Base-by-base conservation (phyloP, 1,139 yeast genomes). In the Candida labiduridarum region DNA sequence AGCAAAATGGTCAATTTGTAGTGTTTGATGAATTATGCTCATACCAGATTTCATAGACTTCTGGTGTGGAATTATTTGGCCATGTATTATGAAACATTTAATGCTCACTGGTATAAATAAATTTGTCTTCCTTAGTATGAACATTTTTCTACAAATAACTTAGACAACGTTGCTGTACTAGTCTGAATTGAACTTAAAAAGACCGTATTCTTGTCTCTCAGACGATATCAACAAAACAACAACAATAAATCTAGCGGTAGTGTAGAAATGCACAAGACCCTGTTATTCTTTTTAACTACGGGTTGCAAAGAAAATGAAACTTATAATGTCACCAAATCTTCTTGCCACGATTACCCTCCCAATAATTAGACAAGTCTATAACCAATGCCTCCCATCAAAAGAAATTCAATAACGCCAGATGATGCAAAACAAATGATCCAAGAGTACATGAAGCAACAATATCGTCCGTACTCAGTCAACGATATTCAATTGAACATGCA, bases 401-500 rank as follows among this genome's bases (percentile, higher is more conserved):
- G 25, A 30, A 33, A 12, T 15, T 46, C 45, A 15, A 8, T 45
- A 12, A 31, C 27, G 4, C 33, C 34, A 10, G 50, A 48, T 1
- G 47, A 52, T 8, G 55, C 50, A 8, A 48, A 48, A 22, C 1
- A 10, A 3, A 19, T 56, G 33, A 54, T 60, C 1, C 41, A 44
- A 25, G 51, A 58, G 4, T 74, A 74, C 53, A 57, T 76, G 58
- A 61, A 57, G 38, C 59, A 63, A 3, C 76, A 68, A 56, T 75
- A 72, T 59, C 64, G 71, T 48, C 79, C 78, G 9, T 71, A 69
- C 52, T 72, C 72, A 0, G 58, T 68, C 3, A 63, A 65, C 40
- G 79, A 74, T 57, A 61, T 74, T n/a, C 59, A 69, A 10, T 62
- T 67, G 38, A 74, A 73, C 48, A 50, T 73, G 46, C 76, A 72